Evolutionary conservation across 2,329 filamentous ascomycete species (phyloP), one percentile per base, ranked within the genome.

Genomic region (Colletotrichum tropicale): DNA sequence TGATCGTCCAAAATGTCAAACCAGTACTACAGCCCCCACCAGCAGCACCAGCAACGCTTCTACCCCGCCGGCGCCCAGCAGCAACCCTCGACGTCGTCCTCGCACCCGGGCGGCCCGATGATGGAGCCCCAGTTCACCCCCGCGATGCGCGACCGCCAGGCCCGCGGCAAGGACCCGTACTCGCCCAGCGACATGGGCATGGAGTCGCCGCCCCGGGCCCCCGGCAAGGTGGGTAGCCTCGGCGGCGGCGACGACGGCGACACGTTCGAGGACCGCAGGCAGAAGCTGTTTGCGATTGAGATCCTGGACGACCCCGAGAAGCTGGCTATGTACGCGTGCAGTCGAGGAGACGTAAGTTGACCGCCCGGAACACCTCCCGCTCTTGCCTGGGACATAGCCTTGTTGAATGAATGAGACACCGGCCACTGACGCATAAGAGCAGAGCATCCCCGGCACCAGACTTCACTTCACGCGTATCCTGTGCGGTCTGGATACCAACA

Each of bases 271-370:
- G 82, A 83, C 16, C 78, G 81, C 6, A 87, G 91, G 77, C 83
- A 84, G 6, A 87, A 88, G 16, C 85, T 88, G 60, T 86, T 87
- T 76, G 91, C 91, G 15, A 84, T 88, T 24, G 84, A 88, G 13
- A 86, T 92, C 52, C 86, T 93, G 4, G 89, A 91, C 77, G 88
- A 82, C 30, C 91, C 91, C 0, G 91, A 93, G 79, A 83, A 90
- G 71, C 83, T 93, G 64, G 90, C 91, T 86, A 91, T 91, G 85
- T 88, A 91, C 56, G 89, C 91, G 3, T 87, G 89, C 77, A 88
- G 88, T 77, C 85, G 86, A 34, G 86, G 87, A 36, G 88, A 91
- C 78, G 91, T 93, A 80, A 79, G 89, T 85, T 52, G 18, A 3
- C 38, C 38, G 13, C 32, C 13, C 32, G 1, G 32, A 34, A 34